Evolutionary conservation across 768 basidiomycete genomes (phyloP), one percentile per base, ranked within the genome.

Genomic region (Leccinum longicurvipes): DNA sequence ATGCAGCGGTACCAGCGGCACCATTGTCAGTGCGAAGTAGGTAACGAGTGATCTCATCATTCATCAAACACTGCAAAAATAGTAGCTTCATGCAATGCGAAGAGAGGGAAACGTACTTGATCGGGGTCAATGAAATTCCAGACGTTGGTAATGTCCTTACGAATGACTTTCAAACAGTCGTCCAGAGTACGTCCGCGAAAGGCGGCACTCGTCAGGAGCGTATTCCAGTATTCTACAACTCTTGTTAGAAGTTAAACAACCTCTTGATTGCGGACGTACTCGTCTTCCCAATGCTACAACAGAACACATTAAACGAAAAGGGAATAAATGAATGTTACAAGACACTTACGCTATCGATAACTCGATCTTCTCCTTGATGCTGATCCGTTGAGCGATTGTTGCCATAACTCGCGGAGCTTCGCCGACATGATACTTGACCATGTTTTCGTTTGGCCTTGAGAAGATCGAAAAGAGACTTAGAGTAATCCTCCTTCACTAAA

Each of bases 71-170:
- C 62, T 62, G 23, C 7, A 32, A 51, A 21, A 32, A 15, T 12
- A 6, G 21, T 45, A 3, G 3, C 4, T 19, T 31, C 21, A 3
- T 7, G 39, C 4, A 7, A 46, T n/a, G 4, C 21, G 19, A 25
- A 8, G 15, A 7, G 12, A 28, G 24, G 17, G 3, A 32, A 12
- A 6, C 29, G 11, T 51, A 56, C 61, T 12, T 50, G 1, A 21
- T 62, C 48, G 4, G 49, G 62, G 36, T 62, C 61, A 6, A 41
- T 17, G 9, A 62, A 56, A 23, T 62, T 62, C 61, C 61, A 62
- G 28, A 62, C 25, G 0, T 34, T 47, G n/a, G 63, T 21, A 8
- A 62, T 23, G 11, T 62, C 61, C 14, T 44, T 12, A 4, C 8
- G 57, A 11, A 62, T 63, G 6, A 60, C 54, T 23, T 60, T 2